Conservation (phyloP, 1,284 basidiomycete genomes). For the Apiotrichum gamsii region DNA sequence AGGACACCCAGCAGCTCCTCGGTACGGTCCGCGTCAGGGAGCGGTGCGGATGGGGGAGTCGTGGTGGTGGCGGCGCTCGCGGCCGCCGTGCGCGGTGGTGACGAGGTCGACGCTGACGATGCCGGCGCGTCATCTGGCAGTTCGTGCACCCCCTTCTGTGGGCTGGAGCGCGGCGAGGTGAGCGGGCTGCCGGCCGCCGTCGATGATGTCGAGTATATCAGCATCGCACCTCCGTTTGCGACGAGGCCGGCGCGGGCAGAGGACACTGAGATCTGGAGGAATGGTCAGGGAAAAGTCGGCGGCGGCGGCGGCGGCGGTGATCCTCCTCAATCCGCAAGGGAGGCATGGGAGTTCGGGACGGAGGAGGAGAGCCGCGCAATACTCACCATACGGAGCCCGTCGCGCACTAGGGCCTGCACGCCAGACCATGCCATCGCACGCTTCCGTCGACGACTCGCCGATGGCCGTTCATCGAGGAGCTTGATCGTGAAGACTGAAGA, state of each 20-base stretch:
- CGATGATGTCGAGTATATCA: no score
- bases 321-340: no score
- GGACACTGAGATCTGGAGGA: constrained; percentile 7
- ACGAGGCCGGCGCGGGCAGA: background rate
- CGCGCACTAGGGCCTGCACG: constrained; percentile 34
- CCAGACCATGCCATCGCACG: constrained; percentile 32
- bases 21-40: constrained; percentile 1
- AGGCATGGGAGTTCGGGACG: background rate
- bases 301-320: background rate
- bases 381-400: constrained; percentile 41
- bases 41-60: background rate
- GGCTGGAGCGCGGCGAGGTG: no score
- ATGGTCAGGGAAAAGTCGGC: background rate
- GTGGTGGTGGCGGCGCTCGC: background rate
- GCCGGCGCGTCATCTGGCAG: no score
- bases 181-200: no score
- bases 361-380: no score
- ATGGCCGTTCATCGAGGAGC: constrained; percentile 10
- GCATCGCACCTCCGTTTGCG: background rate
- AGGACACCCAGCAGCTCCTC: constrained; percentile 42
- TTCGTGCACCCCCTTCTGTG: no score
- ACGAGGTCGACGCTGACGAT: no score
- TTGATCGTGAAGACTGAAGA: constrained; percentile 7
- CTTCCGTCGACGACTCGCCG: background rate
- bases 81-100: background rate